phyloP scores from a whole-genome alignment of 2,329 filamentous ascomycete species.

The Xenosphaeropsis pyriputrescens region DNA sequence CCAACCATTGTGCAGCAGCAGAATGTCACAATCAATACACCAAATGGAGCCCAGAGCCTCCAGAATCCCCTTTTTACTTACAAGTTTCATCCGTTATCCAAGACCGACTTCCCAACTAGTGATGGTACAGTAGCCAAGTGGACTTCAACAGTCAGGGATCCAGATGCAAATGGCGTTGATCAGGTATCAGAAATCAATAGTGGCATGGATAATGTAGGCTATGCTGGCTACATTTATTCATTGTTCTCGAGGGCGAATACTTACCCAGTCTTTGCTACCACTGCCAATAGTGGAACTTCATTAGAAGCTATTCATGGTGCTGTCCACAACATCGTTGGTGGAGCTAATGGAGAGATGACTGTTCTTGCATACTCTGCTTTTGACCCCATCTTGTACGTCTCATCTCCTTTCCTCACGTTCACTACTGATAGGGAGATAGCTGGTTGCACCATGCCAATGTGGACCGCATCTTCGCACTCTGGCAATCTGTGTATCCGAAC shows the following conservation, averaged over 20 bases:
- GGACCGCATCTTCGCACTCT: conserved; percentile 62
- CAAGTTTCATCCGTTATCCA: conserved; percentile 33
- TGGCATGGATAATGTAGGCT: neutral
- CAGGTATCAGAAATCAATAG: neutral
- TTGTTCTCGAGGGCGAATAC: too few species aligned
- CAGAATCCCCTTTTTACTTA: conserved; percentile 48
- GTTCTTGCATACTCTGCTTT: conserved; percentile 61
- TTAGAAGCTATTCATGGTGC: conserved; percentile 49
- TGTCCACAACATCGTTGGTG: conserved; percentile 41
- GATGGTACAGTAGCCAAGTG: neutral
- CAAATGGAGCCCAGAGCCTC: conserved; percentile 32
- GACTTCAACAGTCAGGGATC: conserved; percentile 3
- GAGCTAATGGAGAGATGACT: conserved; percentile 44
- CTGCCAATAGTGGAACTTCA: conserved; percentile 31
- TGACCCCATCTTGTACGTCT: conserved; percentile 42
- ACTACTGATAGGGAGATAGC: conserved; percentile 26
- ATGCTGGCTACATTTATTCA: too few species aligned
- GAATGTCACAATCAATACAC: conserved; percentile 9
- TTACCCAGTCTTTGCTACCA: conserved; percentile 6
- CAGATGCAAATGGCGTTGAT: neutral
- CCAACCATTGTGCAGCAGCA: conserved; percentile 11
- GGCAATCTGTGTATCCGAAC: conserved; percentile 59
- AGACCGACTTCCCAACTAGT: conserved; percentile 6
- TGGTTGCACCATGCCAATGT: conserved; percentile 33
- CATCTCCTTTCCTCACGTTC: conserved; percentile 55